phyloP scores from a whole-genome alignment of 2,329 filamentous ascomycete genomes.

The Ophiocordyceps camponoti-leonardi region DNA sequence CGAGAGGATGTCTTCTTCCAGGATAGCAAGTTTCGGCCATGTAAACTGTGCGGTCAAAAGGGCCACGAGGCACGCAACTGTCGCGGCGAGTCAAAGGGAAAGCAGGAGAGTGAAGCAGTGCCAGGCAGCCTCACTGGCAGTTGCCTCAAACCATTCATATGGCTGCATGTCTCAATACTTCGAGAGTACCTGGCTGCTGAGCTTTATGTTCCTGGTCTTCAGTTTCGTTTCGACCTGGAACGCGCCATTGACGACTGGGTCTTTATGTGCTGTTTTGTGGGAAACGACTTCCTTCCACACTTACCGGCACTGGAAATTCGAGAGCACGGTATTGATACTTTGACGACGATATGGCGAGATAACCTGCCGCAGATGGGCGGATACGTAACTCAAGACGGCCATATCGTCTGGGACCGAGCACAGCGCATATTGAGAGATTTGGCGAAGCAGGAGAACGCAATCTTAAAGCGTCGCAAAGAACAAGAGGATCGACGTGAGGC shows the following conservation, averaged over 20 bases:
- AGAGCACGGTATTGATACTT: constrained; percentile 89
- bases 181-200: constrained; percentile 89
- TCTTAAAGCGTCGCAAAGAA: constrained; percentile 78
- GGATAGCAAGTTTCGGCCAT: constrained; percentile 65
- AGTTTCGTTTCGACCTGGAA: constrained; percentile 84
- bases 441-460: constrained; percentile 82
- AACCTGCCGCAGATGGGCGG: constrained; percentile 84
- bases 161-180: constrained; percentile 84
- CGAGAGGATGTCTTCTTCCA: constrained; percentile 95
- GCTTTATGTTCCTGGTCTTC: constrained; percentile 64
- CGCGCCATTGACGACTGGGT: constrained; percentile 95
- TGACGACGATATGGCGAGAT: constrained; percentile 94
- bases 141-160: constrained; percentile 84
- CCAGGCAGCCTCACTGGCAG: constrained; percentile 62
- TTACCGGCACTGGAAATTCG: constrained; percentile 93
- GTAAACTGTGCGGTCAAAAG: constrained; percentile 78
- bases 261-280: constrained; percentile 98
- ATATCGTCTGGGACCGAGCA: constrained; percentile 71
- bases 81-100: constrained; percentile 57
- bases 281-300: constrained; percentile 96
- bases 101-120: constrained; percentile 61
- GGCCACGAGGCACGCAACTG: constrained; percentile 84
- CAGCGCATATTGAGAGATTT: constrained; percentile 79
- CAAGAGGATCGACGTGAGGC: constrained; percentile 71
- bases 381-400: constrained; percentile 89